Conservation (phyloP, 1,139 yeast genomes). For the Geotrichum siamense region DNA sequence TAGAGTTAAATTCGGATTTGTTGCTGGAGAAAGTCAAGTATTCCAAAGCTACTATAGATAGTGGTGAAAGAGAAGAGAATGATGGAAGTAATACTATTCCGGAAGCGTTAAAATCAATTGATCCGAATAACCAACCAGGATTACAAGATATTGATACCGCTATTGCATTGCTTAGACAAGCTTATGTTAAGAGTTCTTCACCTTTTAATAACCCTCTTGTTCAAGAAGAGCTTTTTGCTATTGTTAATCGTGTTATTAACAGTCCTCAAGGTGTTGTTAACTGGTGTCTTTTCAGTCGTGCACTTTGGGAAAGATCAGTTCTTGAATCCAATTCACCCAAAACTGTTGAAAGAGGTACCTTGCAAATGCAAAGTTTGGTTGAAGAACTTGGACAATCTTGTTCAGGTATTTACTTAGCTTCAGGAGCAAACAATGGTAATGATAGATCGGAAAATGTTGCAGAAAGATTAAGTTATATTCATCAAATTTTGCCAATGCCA, state of each 20-base stretch:
- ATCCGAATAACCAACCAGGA: conserved; percentile 77
- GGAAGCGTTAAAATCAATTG: conserved; percentile 45
- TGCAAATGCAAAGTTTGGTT: conserved; percentile 87
- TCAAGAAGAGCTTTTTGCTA: conserved; percentile 74
- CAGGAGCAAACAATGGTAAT: conserved; percentile 44
- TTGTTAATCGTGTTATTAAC: conserved; percentile 63
- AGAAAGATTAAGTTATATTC: conserved; percentile 61
- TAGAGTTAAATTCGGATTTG: conserved; percentile 67
- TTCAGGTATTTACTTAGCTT: conserved; percentile 46
- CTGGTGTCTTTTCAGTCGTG: conserved; percentile 76
- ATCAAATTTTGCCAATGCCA: conserved; percentile 70
- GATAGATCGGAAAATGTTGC: conserved; percentile 25
- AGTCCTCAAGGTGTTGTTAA: conserved; percentile 45
- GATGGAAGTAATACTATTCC: conserved; percentile 43
- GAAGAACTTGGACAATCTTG: conserved; percentile 78
- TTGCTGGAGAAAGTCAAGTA: conserved; percentile 67
- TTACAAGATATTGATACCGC: conserved; percentile 64
- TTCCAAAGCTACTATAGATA: conserved; percentile 26
- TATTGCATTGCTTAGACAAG: conserved; percentile 62
- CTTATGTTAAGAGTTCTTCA: conserved; percentile 57
- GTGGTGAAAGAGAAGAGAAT: conserved; percentile 42
- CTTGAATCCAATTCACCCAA: conserved; percentile 74
- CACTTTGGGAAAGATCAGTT: conserved; percentile 84
- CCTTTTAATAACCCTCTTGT: conserved; percentile 66
- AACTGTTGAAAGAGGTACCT: conserved; percentile 87